These are phyloP conservation scores for Stagonosporopsis cucurbitacearum DNA, from an alignment of 2,329 filamentous ascomycete species.

Conservation along the genomic window DNA sequence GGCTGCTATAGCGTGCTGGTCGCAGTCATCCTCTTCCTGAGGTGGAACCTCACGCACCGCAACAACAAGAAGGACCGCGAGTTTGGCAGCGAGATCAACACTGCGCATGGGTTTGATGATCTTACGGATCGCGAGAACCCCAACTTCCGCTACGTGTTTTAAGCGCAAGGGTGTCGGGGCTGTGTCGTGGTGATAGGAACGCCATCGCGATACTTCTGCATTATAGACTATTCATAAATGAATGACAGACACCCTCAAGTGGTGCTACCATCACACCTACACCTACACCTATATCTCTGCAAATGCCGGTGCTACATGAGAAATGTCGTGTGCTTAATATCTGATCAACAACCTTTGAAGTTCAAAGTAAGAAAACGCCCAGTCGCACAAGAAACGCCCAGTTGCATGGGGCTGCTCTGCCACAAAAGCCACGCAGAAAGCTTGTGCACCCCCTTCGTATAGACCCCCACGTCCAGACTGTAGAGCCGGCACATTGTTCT, in stretches of 20 bases:
- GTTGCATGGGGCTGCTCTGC: background rate
- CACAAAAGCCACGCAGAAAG: background rate
- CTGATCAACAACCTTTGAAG: no score
- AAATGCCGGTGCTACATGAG: no score
- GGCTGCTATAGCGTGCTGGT: conserved; percentile 71
- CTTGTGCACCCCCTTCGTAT: background rate
- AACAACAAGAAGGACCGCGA: conserved; percentile 64
- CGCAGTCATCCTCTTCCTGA: conserved; percentile 62
- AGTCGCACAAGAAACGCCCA: conserved; percentile 1
- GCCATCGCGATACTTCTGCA: background rate
- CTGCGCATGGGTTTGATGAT: conserved; percentile 65
- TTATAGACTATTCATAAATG: background rate
- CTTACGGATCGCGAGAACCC: conserved; percentile 68
- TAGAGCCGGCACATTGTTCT: background rate
- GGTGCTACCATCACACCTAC: background rate
- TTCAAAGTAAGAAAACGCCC: background rate
- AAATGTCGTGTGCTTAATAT: no score
- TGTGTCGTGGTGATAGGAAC: conserved; percentile 4
- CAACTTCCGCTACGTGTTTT: conserved; percentile 64
- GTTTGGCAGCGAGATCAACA: conserved; percentile 41
- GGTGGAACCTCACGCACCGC: conserved; percentile 64
- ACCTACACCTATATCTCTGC: no score
- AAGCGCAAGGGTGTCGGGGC: background rate
- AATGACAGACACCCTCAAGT: background rate
- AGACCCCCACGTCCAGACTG: background rate